Percentiles rank a stretch among this genome's conserved stretches.
Conservation (phyloP, 768 basidiomycete genomes). For the Tephrocybe sp. region DNA sequence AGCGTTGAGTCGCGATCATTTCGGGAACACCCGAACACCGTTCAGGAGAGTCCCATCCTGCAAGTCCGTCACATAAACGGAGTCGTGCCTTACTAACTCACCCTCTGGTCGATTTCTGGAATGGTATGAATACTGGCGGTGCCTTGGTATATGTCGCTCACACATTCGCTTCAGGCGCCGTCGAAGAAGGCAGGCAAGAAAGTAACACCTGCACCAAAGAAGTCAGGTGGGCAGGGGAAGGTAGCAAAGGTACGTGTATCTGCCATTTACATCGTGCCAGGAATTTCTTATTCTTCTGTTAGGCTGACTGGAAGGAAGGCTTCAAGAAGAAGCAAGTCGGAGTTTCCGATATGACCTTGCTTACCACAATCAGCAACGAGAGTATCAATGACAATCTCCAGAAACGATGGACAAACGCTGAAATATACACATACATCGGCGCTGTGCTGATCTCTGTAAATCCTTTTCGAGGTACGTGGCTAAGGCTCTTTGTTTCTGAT, state of each 20-base stretch:
- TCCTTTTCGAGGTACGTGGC: slow-evolving; percentile 80
- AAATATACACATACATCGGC: slow-evolving; percentile 99
- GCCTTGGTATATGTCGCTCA: background rate
- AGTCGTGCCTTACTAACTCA: background rate
- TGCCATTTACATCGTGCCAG: slow-evolving; percentile 6
- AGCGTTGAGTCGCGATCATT: too few relatives aligned
- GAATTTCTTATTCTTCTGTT: slow-evolving; percentile 13
- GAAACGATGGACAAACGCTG: slow-evolving; percentile 91
- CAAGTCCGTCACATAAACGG: background rate
- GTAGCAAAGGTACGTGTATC: slow-evolving; percentile 67
- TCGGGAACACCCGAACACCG: slow-evolving; percentile 13
- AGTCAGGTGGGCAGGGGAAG: slow-evolving; percentile 54
- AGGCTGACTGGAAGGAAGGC: slow-evolving; percentile 99
- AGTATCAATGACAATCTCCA: slow-evolving; percentile 97
- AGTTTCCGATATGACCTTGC: slow-evolving; percentile 97
- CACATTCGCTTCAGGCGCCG: slow-evolving; percentile 54
- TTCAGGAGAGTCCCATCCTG: background rate
- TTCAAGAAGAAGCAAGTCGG: slow-evolving; percentile 99
- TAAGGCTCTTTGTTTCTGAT: background rate
- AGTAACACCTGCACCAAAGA: slow-evolving; percentile 63
- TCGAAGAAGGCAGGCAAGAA: slow-evolving; percentile 94
- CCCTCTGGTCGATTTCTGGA: background rate
- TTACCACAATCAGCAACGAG: slow-evolving; percentile 97
- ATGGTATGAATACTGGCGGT: slow-evolving; percentile 17
- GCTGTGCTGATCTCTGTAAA: slow-evolving; percentile 98